phyloP scores from a whole-genome alignment of 495 filamentous ascomycete genomes.

The Glutinoglossum americanum region DNA sequence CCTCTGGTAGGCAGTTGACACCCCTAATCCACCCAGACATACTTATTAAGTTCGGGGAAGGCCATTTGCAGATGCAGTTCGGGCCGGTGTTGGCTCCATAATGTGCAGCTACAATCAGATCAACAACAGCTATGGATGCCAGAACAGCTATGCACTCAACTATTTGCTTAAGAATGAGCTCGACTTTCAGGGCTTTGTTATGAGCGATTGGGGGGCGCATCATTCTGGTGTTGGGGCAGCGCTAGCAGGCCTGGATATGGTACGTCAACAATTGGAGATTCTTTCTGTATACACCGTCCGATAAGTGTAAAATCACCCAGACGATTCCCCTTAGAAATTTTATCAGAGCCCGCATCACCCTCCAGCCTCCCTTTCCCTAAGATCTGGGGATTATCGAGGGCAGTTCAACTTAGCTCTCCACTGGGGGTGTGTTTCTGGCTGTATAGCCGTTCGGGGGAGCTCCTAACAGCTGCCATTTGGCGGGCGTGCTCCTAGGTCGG shows the following conservation, averaged over 20 bases:
- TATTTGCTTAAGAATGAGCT: constrained; percentile 75
- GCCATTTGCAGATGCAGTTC: constrained; percentile 57
- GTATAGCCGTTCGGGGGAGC: too few species aligned
- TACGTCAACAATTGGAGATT: background rate
- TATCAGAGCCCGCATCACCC: too few species aligned
- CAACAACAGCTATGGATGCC: constrained; percentile 49
- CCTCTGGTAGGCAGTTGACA: constrained; percentile 34
- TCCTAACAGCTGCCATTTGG: too few species aligned
- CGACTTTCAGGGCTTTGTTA: constrained; percentile 84
- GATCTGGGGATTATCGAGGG: too few species aligned
- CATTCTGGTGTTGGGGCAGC: constrained; percentile 60
- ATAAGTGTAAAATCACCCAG: too few species aligned
- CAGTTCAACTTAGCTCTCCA: too few species aligned
- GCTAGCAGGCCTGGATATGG: constrained; percentile 77
- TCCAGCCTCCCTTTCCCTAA: too few species aligned
- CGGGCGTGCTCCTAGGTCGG: too few species aligned
- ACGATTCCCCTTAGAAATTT: too few species aligned
- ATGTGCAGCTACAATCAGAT: constrained; percentile 92
- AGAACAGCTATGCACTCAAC: constrained; percentile 56
- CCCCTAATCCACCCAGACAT: constrained; percentile 15
- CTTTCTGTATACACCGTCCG: too few species aligned
- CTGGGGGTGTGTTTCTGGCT: too few species aligned
- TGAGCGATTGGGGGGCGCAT: constrained; percentile 81
- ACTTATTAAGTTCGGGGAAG: constrained; percentile 20
- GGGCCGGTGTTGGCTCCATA: constrained; percentile 57